Evolutionary conservation across 495 filamentous ascomycete species (phyloP), one percentile per base, ranked within the genome.

Genomic region (Xanthoparmelia taractica): DNA sequence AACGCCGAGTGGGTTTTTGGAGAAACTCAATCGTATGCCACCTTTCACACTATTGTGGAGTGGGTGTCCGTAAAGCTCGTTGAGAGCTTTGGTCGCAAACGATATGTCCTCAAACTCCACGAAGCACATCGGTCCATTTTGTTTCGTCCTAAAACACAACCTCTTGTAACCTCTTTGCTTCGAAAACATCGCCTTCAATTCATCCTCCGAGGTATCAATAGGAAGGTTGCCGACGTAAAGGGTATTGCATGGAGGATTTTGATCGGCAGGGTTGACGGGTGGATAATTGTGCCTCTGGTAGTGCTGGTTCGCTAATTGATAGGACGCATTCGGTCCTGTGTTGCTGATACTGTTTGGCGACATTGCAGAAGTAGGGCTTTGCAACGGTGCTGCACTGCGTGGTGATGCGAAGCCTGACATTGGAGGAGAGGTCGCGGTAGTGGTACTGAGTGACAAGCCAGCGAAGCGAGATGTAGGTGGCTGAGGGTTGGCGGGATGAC

Each of bases 101-200:
- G 88, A 87, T 48, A 96, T 84, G 71, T 98, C 92, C 68, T 97
- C 94, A 71, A 97, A 98, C 73, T 98, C 95, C 47, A 98, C 94
- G 69, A 97, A 97, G 70, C 94, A 97, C 95, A 97, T 97, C 17
- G 95, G 94, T 0, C 95, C 95, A 69, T 97, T 96, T 66, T 92
- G 89, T 75, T 98, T 98, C 58, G 93, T 96, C n/a, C 95, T 84
- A 77, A 96, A 96, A 70, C 92, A 97, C 7, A 98, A 85, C 43
- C 94, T 82, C 77, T 96, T 98, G 74, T 97, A 98, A 20, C 94
- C 94, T 40, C 92, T 89, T 68, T 95, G 90, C 73, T 93, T 94
- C 50, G 87, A 91, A 71, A 98, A 98, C 72, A 97, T 82, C 18
- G 88, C 87, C 74, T 97, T 98, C 55, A 98, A 81, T 72, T 98